phyloP scores from a whole-genome alignment of 768 basidiomycete genomes.

The Flagelloscypha sp. region DNA sequence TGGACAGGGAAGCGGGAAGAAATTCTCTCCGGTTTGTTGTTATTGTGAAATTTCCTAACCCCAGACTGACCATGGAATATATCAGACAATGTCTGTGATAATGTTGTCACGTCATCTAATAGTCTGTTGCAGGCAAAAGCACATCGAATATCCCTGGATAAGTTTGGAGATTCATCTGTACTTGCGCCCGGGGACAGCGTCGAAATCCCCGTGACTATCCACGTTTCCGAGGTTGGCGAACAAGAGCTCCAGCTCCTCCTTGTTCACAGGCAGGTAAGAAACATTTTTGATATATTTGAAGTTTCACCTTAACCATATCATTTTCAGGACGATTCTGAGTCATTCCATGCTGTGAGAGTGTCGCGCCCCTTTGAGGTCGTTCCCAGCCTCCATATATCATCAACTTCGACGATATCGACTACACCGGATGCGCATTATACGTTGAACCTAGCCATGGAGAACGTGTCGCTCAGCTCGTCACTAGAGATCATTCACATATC shows the following conservation, averaged over 20 bases:
- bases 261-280: slow-evolving; percentile 53
- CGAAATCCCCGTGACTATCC: slow-evolving; percentile 45
- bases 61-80: too few relatives aligned
- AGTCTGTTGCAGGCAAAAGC: too few relatives aligned
- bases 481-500: slow-evolving; percentile 51
- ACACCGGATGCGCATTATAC: slow-evolving; percentile 41
- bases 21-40: slow-evolving; percentile 2
- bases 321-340: slow-evolving; percentile 34
- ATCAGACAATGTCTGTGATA: too few relatives aligned
- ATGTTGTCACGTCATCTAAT: too few relatives aligned
- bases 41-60: too few relatives aligned
- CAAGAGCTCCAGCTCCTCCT: slow-evolving; percentile 55
- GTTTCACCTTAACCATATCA: slow-evolving; percentile 3
- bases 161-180: slow-evolving; percentile 13
- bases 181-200: slow-evolving; percentile 42
- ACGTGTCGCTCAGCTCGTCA: slow-evolving; percentile 31
- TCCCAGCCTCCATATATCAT: slow-evolving; percentile 47
- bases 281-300: neutral
- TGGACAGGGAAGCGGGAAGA: slow-evolving; percentile 34
- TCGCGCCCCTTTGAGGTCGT: slow-evolving; percentile 50
- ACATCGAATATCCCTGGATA: too few relatives aligned
- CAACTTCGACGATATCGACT: slow-evolving; percentile 42
- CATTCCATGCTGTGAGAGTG: slow-evolving; percentile 54
- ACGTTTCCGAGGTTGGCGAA: slow-evolving; percentile 39
- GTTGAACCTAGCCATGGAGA: slow-evolving; percentile 49